Evolutionary conservation across 805 yeast species (phyloP).

Genomic region (Yueomyces sinensis): DNA sequence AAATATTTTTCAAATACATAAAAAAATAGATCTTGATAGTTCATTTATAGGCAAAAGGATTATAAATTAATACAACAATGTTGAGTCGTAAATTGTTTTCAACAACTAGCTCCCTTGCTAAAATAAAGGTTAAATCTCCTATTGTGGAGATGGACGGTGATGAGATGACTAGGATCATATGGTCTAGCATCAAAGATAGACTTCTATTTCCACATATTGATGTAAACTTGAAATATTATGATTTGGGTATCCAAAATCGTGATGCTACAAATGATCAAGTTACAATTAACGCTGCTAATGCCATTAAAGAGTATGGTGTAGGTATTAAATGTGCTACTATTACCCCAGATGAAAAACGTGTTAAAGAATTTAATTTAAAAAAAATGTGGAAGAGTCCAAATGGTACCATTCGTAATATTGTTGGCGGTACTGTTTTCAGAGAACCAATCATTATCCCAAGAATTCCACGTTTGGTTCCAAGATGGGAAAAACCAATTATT

Average conservation of each 20-base stretch:
- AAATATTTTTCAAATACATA: too few species aligned
- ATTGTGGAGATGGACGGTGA: constrained; percentile 76
- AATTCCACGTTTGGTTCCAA: constrained; percentile 64
- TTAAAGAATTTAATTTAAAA: constrained; percentile 56
- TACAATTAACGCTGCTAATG: constrained; percentile 68
- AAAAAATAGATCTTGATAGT: too few species aligned
- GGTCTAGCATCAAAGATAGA: constrained; percentile 60
- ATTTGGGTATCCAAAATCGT: constrained; percentile 53
- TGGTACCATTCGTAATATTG: constrained; percentile 70
- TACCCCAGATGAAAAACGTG: constrained; percentile 74
- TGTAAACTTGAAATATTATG: constrained; percentile 64
- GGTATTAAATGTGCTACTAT: constrained; percentile 80
- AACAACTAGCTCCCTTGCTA: constrained; percentile 19
- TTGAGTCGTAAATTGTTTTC: constrained; percentile 15
- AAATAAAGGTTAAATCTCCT: constrained; percentile 60
- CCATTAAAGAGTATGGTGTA: constrained; percentile 61
- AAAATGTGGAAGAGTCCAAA: constrained; percentile 83
- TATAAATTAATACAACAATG: constrained; percentile 6
- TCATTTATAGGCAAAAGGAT: too few species aligned
- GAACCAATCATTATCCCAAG: constrained; percentile 72
- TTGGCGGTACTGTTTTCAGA: constrained; percentile 76
- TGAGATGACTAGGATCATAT: constrained; percentile 77
- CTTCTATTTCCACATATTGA: constrained; percentile 58
- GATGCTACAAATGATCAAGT: constrained; percentile 61
- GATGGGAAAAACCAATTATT: constrained; percentile 72